phyloP scores from a whole-genome alignment of 2,329 filamentous ascomycete species.

The Blumeria hordei region DNA sequence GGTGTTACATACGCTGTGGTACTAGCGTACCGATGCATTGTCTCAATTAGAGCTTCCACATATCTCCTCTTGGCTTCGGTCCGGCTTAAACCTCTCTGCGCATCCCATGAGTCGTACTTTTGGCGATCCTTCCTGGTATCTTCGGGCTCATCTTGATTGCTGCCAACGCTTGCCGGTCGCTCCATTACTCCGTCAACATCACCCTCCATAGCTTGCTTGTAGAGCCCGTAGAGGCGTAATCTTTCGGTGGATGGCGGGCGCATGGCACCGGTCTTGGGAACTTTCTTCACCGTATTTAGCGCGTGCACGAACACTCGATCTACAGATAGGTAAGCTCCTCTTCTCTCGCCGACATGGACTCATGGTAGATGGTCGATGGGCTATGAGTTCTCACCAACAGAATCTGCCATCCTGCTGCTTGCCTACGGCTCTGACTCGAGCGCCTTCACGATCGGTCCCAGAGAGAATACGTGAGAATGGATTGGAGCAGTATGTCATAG shows the following conservation, averaged over 20 bases:
- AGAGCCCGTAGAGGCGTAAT: slow-evolving; percentile 84
- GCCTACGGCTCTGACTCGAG: too few species aligned
- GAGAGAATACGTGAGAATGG: too few species aligned
- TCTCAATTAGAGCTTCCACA: slow-evolving; percentile 81
- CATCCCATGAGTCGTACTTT: slow-evolving; percentile 91
- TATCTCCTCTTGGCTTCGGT: slow-evolving; percentile 90
- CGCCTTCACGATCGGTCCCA: too few species aligned
- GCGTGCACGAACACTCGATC: slow-evolving; percentile 98
- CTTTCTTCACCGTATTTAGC: slow-evolving; percentile 94
- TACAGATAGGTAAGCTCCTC: slow-evolving; percentile 16
- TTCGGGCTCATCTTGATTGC: slow-evolving; percentile 25
- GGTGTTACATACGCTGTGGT: slow-evolving; percentile 38
- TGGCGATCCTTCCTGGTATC: slow-evolving; percentile 26
- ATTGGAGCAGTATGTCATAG: too few species aligned
- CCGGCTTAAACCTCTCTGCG: slow-evolving; percentile 56
- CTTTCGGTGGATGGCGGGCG: slow-evolving; percentile 69
- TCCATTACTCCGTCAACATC: slow-evolving; percentile 90
- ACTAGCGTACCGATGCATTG: slow-evolving; percentile 86
- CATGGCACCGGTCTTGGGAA: slow-evolving; percentile 74
- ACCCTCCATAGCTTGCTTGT: slow-evolving; percentile 98
- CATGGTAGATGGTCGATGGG: not conserved
- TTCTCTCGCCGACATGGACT: not conserved
- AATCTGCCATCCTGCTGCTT: not conserved
- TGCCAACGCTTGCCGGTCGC: slow-evolving; percentile 40
- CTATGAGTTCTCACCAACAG: not conserved